These are phyloP conservation scores for Haberlea rhodopensis DNA, from an alignment of 257 asterid species.

Conservation along the genomic window DNA sequence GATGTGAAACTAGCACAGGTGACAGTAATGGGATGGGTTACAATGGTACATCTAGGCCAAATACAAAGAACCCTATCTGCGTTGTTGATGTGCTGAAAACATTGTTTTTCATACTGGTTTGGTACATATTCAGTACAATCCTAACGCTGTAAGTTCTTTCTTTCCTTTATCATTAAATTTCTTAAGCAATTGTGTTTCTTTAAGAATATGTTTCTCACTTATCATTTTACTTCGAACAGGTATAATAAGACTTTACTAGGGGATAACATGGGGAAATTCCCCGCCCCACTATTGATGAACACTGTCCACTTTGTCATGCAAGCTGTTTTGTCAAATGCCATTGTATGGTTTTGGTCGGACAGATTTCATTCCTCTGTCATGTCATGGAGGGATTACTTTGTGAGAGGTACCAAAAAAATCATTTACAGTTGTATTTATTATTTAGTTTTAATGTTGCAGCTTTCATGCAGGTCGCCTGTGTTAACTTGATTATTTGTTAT, in stretches of 20 bases:
- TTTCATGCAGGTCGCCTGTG: not conserved
- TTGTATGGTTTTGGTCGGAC: slow-evolving; percentile 91
- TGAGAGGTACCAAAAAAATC: slow-evolving; percentile 38
- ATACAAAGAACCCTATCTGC: slow-evolving; percentile 40
- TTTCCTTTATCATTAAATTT: slow-evolving; percentile 2
- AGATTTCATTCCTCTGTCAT: slow-evolving; percentile 66
- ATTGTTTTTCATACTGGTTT: slow-evolving; percentile 37
- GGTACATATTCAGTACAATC: slow-evolving; percentile 97
- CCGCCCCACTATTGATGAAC: slow-evolving; percentile 96
- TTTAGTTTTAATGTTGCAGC: not conserved
- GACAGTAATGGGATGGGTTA: slow-evolving; percentile 23
- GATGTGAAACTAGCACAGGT: slow-evolving; percentile 24
- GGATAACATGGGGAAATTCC: slow-evolving; percentile 92
- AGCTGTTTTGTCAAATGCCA: slow-evolving; percentile 80
- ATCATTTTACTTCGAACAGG: slow-evolving; percentile 42
- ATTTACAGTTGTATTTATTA: not conserved
- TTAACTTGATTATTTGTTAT: too few species aligned
- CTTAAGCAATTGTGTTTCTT: not conserved
- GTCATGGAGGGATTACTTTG: slow-evolving; percentile 88
- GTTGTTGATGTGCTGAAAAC: slow-evolving; percentile 11
- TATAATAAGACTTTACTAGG: slow-evolving; percentile 94
- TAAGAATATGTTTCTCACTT: slow-evolving; percentile 9
- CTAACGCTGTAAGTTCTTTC: slow-evolving; percentile 73
- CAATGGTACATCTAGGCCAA: slow-evolving; percentile 24
- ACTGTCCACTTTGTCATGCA: slow-evolving; percentile 93